Base-by-base conservation (phyloP, 768 basidiomycete species). In the Panaeolus cyanescens region DNA sequence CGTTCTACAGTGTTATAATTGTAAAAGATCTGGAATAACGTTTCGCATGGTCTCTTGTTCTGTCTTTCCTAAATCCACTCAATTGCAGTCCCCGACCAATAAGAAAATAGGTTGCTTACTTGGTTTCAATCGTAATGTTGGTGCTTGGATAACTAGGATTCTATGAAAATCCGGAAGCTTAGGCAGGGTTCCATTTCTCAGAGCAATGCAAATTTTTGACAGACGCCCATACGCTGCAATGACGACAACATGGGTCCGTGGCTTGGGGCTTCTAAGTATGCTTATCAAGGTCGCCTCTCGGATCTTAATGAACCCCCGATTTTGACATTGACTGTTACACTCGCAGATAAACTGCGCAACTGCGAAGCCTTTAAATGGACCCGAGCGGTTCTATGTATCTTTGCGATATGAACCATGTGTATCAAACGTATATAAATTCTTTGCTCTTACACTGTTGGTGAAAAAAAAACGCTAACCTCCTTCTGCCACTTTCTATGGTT, bases 271-370 rank as follows among this genome's bases (percentile, higher is more conserved):
- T 50, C 45, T 50, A n/a, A n/a, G n/a, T n/a, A 8, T 50, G 25
- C 45, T 50, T 50, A 50, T 50, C 45, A 50, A 50, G n/a, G 17
- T 33, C 19, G 30, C 32, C 20, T 22, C 56, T 40, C 56, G 56
- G 56, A 58, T 58, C 56, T 58, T 58, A 40, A 58, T 30, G 34
- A 10, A 58, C 56, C 56, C 56, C 34, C 17, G 13, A 39, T 58
- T 12, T 42, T 36, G 13, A 15, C 25, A 5, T 50, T 28, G 22
- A 50, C 25, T 15, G 25, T 28, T 3, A 5, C 22, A 8, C 45
- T 50, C 45, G 25, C 45, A 13, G 25, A 28, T 8, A 25, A 28
- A 28, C 12, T 28, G 10, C 10, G 30, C 12, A 28, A 9, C 25
- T 9, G 45, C 45, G 10, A 9, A 30, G 25, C 6, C 25, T 28